Evolutionary conservation across 1,139 yeast species (phyloP).

Genomic region (Tardiomyces blankii): DNA sequence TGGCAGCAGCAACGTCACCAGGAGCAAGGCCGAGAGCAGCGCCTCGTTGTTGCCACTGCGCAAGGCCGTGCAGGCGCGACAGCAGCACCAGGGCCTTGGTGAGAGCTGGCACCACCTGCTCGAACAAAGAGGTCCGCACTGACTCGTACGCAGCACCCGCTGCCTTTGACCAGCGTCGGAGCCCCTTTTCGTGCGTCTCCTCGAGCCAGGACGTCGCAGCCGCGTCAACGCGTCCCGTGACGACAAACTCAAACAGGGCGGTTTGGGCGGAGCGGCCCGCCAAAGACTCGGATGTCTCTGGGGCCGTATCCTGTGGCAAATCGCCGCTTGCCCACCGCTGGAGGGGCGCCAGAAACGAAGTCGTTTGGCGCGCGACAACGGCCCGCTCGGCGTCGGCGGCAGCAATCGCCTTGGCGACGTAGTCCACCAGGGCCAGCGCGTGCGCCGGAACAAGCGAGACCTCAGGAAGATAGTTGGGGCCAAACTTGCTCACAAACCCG

Average conservation of each 20-base stretch:
- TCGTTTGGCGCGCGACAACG: neutral
- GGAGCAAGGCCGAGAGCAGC: constrained; percentile 26
- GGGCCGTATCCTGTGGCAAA: neutral
- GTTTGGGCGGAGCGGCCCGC: constrained; percentile 25
- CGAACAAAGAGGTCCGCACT: neutral
- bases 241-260: constrained; percentile 36
- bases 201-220: neutral
- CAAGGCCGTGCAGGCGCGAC: constrained; percentile 36
- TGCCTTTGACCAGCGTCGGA: neutral
- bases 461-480: constrained; percentile 19
- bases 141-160: neutral
- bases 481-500: constrained; percentile 13
- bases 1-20: constrained; percentile 21
- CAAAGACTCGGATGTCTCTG: neutral
- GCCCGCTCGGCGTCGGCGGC: constrained; percentile 26
- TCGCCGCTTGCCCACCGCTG: neutral
- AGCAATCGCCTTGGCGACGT: constrained; percentile 32
- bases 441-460: constrained; percentile 23
- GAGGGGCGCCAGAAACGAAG: neutral
- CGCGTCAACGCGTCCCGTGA: neutral
- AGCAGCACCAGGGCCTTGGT: constrained; percentile 48
- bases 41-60: constrained; percentile 30
- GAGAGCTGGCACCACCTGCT: constrained; percentile 33
- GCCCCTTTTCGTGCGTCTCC: neutral
- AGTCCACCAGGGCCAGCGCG: constrained; percentile 24